Conservation (phyloP, 495 filamentous ascomycete genomes). For the Talaromyces stipitatus region DNA sequence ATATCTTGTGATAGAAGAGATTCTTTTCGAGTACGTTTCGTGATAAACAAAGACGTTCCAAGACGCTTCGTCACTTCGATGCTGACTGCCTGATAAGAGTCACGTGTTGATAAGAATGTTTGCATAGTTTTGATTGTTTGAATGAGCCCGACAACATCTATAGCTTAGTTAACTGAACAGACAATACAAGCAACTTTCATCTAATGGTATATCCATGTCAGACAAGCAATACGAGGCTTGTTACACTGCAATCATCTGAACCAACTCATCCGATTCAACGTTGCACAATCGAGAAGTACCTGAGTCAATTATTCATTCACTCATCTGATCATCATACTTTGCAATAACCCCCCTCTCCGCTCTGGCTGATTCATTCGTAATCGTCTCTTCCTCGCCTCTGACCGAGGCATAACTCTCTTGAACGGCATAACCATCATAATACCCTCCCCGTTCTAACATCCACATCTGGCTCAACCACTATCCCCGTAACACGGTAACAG, state of each 20-base stretch:
- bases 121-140: no score
- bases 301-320: background rate
- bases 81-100: background rate
- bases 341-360: background rate
- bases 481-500: slow-evolving; percentile 6
- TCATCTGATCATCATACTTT: background rate
- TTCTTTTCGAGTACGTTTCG: background rate
- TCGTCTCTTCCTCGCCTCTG: background rate
- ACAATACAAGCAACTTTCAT: no score
- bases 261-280: no score
- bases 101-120: background rate
- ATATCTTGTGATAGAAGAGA: background rate
- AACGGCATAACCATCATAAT: background rate
- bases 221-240: no score
- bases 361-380: background rate
- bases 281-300: background rate
- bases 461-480: slow-evolving; percentile 4
- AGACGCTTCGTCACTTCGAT: background rate
- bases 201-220: no score
- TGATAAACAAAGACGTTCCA: background rate
- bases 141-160: no score
- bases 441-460: slow-evolving; percentile 7
- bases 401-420: background rate
- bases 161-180: no score
- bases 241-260: no score